Conservation (phyloP, 495 filamentous ascomycete species). For the Penicillium cinerascens region DNA sequence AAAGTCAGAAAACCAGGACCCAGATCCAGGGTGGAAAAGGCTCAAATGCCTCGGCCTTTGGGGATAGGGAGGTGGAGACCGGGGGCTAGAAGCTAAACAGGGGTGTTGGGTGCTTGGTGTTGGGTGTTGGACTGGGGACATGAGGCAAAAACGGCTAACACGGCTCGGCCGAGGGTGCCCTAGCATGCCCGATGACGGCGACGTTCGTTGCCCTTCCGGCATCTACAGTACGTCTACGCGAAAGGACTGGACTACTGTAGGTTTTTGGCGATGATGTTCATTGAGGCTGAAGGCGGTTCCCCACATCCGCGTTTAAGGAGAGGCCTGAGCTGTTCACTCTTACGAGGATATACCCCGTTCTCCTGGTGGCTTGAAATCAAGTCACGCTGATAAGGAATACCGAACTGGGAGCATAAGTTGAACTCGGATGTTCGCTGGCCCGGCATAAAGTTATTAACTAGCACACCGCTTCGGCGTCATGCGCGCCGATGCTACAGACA, state of each 20-base stretch:
- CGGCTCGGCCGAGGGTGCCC: not conserved
- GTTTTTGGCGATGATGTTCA: too few relatives aligned
- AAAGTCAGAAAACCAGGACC: not conserved
- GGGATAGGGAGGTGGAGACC: too few relatives aligned
- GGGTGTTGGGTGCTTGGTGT: not conserved
- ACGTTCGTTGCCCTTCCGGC: not conserved
- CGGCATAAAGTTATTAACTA: not conserved
- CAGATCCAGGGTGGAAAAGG: not conserved
- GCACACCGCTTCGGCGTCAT: not conserved
- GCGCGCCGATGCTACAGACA: too few relatives aligned
- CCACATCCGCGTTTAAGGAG: slow-evolving; percentile 8
- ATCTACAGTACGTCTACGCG: too few relatives aligned
- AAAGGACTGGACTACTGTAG: too few relatives aligned
- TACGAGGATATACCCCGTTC: not conserved
- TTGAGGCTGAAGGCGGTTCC: slow-evolving; percentile 10
- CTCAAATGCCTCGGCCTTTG: not conserved
- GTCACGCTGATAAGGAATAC: too few relatives aligned
- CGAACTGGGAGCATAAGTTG: too few relatives aligned
- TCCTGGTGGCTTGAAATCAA: not conserved
- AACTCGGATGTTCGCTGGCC: too few relatives aligned
- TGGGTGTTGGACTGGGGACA: not conserved
- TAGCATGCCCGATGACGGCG: not conserved
- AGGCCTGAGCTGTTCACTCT: not conserved
- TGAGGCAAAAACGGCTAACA: not conserved
- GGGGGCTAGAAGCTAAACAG: not conserved